Evolutionary conservation across 495 filamentous ascomycete genomes (phyloP), one percentile per base, ranked within the genome.

Genomic region (Trichoderma parareesei): DNA sequence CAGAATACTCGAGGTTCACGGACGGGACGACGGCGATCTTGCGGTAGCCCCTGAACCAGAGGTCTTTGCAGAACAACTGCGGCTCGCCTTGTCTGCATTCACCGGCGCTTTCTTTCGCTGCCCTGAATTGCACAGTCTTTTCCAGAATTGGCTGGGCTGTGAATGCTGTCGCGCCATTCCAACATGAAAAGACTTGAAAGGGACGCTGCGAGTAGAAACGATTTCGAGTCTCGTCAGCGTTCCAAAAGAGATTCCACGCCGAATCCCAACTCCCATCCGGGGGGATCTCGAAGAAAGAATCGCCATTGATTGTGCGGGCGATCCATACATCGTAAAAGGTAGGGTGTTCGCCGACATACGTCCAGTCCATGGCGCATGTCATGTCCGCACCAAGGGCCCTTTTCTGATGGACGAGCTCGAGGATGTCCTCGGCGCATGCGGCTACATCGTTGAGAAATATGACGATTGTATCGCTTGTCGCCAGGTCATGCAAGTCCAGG

Each of bases 321-420:
- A 81, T 72, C 79, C 79, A 83, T 18, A 79, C 71, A 67, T 85
- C 82, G 68, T 82, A 81, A 69, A 84, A 84, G 20, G 73, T 75
- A 4, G 75, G 76, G 35, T 75, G 53, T 3, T 67, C 67, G 3
- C 71, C 76, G 27, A 72, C 69, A 67, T 74, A 74, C 27, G 72
- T 75, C 81, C 82, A 85, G 69, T 84, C 82, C 75, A 85, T 80
- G 9, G 73, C 79, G 69, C 82, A 85, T 5, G 74, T 75, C 79
- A 84, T 81, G 69, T 82, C 74, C 14, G 82, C 82, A 10, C 69
- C 65, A 20, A 80, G 81, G 13, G 60, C 64, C 6, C 38, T 48
- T 27, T 74, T 75, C 64, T 83, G 80, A 64, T 80, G 78, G 2
- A 79, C 64, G 0, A 85, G 65, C 67, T 85, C 82, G 20, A 84